These are phyloP conservation scores for Bassia scoparia DNA, from an alignment of 148 eudicot species.

Conservation along the genomic window DNA sequence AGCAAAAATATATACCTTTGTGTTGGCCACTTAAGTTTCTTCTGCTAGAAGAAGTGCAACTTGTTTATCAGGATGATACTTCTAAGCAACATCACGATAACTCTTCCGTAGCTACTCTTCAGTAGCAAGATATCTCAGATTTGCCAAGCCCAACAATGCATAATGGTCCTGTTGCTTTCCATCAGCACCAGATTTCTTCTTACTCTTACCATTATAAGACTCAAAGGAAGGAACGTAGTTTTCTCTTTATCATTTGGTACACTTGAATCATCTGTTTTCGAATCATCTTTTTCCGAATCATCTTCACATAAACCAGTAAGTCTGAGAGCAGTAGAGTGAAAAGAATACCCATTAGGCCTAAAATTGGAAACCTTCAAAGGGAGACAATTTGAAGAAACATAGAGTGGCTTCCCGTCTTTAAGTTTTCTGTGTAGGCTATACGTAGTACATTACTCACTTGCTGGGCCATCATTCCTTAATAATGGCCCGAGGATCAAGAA, in stretches of 20 bases:
- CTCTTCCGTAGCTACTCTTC: slow-evolving; percentile 86
- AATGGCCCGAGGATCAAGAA: slow-evolving; percentile 24
- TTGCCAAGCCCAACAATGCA: slow-evolving; percentile 80
- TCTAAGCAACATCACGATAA: slow-evolving; percentile 86
- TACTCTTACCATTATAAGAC: slow-evolving; percentile 76
- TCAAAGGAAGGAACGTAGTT: slow-evolving; percentile 55
- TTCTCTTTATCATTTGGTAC: slow-evolving; percentile 47
- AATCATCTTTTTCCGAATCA: slow-evolving; percentile 47
- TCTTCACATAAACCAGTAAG: slow-evolving; percentile 58
- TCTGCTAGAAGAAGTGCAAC: slow-evolving; percentile 77
- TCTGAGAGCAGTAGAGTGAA: slow-evolving; percentile 74
- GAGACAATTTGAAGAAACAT: slow-evolving; percentile 63
- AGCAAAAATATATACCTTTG: too few species aligned
- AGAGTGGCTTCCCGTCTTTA: slow-evolving; percentile 64
- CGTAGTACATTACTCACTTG: slow-evolving; percentile 34
- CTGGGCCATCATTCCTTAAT: slow-evolving; percentile 32
- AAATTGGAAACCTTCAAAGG: slow-evolving; percentile 55
- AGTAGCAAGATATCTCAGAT: slow-evolving; percentile 89
- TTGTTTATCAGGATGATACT: slow-evolving; percentile 94
- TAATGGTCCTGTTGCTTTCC: slow-evolving; percentile 83
- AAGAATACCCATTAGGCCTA: slow-evolving; percentile 92
- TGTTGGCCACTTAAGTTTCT: slow-evolving; percentile 72
- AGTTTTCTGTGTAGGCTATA: slow-evolving; percentile 59
- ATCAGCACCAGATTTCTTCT: slow-evolving; percentile 70
- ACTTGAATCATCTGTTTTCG: slow-evolving; percentile 39